Evolutionary conservation across 2,329 filamentous ascomycete genomes (phyloP), one percentile per base, ranked within the genome.

Genomic region (Xylariaceae sp.): DNA sequence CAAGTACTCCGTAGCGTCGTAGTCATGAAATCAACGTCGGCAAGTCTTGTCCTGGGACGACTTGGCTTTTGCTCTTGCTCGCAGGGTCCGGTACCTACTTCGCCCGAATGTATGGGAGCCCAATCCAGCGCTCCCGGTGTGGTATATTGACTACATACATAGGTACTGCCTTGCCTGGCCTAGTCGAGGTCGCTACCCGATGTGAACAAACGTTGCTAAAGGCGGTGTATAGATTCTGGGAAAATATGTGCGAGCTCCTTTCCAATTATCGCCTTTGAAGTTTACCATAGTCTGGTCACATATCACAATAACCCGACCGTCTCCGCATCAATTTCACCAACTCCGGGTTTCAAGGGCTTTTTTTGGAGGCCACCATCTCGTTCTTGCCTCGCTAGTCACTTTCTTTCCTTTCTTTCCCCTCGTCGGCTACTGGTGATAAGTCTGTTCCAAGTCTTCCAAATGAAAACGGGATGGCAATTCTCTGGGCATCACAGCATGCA

Each of bases 11-110:
- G 23, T 30, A 30, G 23, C 23, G 23, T 30, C 23, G 23, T 30
- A 30, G 5, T 30, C 23, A 1, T 30, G 23, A 30, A 30, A 4
- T 30, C 23, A 30, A 30, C 23, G 23, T 30, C 23, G 23, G 23
- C 4, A 30, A 30, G 23, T 41, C 11, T 50, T 23, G 49, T 34
- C 49, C 34, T 9, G 13, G 23, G 48, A 30, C 18, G 30, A 50
- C 18, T 30, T 34, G 18, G 49, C 15, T 58, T 57, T 53, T 51
- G 4, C 23, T 30, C 23, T 30, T 30, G 23, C 5, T 18, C 49
- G 58, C 56, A 56, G 55, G 5, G n/a, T 51, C 13, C 11, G 9
- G 34, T 45, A 58, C 17, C 17, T 18, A 18, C 56, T 54, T 57
- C 6, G 10, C 18, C 6, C 11, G 9, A 51, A 51, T 51, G 49